Conservation (phyloP, 2,329 filamentous ascomycete species). For the Arachnomyces sp. region DNA sequence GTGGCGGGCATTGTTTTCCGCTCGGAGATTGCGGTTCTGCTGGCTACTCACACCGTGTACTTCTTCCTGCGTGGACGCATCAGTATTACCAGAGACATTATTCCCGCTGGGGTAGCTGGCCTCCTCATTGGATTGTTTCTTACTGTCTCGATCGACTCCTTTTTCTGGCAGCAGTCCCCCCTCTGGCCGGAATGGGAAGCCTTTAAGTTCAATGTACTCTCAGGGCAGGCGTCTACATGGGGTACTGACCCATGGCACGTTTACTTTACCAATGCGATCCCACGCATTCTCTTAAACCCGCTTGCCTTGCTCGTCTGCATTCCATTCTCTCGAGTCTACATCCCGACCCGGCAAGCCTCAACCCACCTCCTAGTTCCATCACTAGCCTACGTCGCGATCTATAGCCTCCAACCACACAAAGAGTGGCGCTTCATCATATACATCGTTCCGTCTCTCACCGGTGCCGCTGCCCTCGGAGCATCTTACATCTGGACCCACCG, state of each 20-base stretch:
- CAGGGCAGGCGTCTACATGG: constrained; percentile 78
- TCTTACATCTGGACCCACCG: constrained; percentile 61
- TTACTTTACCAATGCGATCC: constrained; percentile 76
- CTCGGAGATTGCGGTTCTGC: constrained; percentile 76
- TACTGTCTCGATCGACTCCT: constrained; percentile 75
- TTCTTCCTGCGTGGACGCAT: constrained; percentile 53
- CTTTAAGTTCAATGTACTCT: constrained; percentile 86
- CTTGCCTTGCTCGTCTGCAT: constrained; percentile 49
- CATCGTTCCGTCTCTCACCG: constrained; percentile 70
- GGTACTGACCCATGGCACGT: constrained; percentile 77
- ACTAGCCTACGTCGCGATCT: constrained; percentile 66
- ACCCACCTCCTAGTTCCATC: constrained; percentile 57
- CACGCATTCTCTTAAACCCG: constrained; percentile 78
- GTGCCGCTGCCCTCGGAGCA: constrained; percentile 65
- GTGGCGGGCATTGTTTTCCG: constrained; percentile 79
- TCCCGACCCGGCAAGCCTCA: constrained; percentile 44
- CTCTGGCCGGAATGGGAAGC: constrained; percentile 86
- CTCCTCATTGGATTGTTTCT: constrained; percentile 58
- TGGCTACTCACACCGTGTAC: constrained; percentile 59
- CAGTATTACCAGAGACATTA: constrained; percentile 46
- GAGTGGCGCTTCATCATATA: constrained; percentile 95
- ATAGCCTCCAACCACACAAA: constrained; percentile 88
- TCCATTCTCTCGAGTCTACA: constrained; percentile 43
- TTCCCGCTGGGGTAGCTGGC: constrained; percentile 60
- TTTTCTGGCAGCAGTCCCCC: constrained; percentile 75